These are phyloP conservation scores for Chalciporus piperatoides DNA, from an alignment of 1,284 basidiomycete species.

Conservation along the genomic window DNA sequence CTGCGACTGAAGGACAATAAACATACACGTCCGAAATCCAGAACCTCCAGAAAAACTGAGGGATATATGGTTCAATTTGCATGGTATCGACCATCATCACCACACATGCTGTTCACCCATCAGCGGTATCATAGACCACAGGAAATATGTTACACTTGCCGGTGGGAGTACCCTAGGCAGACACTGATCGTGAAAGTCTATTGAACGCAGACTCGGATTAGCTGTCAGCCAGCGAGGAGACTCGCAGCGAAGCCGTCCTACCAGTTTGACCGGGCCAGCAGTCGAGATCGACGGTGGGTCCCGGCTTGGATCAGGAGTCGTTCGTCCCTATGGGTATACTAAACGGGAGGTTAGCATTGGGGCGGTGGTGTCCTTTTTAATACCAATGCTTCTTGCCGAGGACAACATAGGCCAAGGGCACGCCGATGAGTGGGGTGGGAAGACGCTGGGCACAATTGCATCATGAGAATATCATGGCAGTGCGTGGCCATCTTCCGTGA, in stretches of 20 bases:
- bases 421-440: constrained; percentile 3
- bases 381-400: constrained; percentile 12
- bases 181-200: neutral
- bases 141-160: constrained; percentile 2
- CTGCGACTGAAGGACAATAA: neutral
- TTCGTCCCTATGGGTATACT: constrained; percentile 6
- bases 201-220: neutral
- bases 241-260: neutral
- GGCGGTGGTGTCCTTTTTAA: constrained; percentile 13
- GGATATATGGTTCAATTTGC: constrained; percentile 34
- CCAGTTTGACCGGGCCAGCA: neutral
- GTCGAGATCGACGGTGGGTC: neutral
- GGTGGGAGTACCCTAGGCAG: neutral
- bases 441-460: neutral
- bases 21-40: constrained; percentile 39
- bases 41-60: constrained; percentile 41
- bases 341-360: constrained; percentile 3
- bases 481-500: too few species aligned
- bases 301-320: neutral
- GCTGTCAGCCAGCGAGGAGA: too few species aligned
- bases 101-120: neutral
- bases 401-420: constrained; percentile 15
- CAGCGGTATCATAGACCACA: neutral
- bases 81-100: neutral
- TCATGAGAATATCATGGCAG: constrained; percentile 14